Percentiles rank a stretch among this genome's conserved stretches.
Evolutionary conservation across 306 rosid genomes (phyloP).

Genomic region (Mimosa bimucronata): DNA sequence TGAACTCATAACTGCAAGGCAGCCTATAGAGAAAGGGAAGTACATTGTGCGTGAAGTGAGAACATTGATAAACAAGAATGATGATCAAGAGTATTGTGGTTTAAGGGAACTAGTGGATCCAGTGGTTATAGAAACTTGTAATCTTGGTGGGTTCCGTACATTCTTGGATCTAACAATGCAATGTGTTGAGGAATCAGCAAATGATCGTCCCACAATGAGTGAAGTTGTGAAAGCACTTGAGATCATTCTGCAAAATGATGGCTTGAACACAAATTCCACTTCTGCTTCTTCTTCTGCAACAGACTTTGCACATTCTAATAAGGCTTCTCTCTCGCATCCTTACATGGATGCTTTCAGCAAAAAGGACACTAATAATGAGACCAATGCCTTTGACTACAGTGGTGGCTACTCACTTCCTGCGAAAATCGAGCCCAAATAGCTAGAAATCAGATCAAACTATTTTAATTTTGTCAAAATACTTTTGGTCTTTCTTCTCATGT

Average conservation of each 20-base stretch:
- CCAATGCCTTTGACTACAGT: slow-evolving; percentile 67
- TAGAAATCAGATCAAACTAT: not conserved
- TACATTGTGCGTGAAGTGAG: slow-evolving; percentile 78
- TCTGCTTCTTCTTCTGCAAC: slow-evolving; percentile 93
- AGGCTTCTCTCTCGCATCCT: slow-evolving; percentile 65
- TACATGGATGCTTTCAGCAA: slow-evolving; percentile 57
- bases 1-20: slow-evolving; percentile 77
- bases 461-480: not conserved
- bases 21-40: slow-evolving; percentile 88
- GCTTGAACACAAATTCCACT: slow-evolving; percentile 77
- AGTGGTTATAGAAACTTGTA: slow-evolving; percentile 54
- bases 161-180: slow-evolving; percentile 85
- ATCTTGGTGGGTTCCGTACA: slow-evolving; percentile 61
- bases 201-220: slow-evolving; percentile 88
- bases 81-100: slow-evolving; percentile 71
- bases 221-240: slow-evolving; percentile 80
- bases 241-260: slow-evolving; percentile 79
- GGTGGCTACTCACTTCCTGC: slow-evolving; percentile 70
- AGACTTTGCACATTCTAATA: slow-evolving; percentile 58
- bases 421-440: slow-evolving; percentile 82
- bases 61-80: slow-evolving; percentile 49
- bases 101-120: slow-evolving; percentile 70
- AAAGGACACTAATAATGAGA: slow-evolving; percentile 45
- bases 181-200: slow-evolving; percentile 83
- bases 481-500: not conserved